Base-by-base conservation (phyloP, 2,329 filamentous ascomycete genomes). In the Fusarium anguioides region DNA sequence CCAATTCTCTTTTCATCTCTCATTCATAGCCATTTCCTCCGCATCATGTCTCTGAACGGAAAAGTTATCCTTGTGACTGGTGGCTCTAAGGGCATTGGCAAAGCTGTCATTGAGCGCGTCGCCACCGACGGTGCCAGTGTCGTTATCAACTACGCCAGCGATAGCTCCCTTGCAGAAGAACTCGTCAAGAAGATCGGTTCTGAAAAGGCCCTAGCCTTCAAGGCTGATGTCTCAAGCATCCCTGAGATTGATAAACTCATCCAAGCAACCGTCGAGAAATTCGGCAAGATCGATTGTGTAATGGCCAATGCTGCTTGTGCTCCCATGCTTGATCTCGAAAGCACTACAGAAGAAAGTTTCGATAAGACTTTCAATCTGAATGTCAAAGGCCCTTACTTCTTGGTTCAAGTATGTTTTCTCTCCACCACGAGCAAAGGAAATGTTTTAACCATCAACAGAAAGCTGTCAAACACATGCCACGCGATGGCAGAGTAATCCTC, bases 231-330 rank as follows among this genome's bases (percentile, higher is more conserved):
- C 1, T 60, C 54, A 3, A 52, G 4, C 1, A 50, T 60, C 0
- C 1, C 44, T 0, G 57, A 52, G 0, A 60, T 60, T 3, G 39
- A 52, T 2, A 60, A 29, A 3, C 57, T 60, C 0, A 11, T 60
- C 0, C 31, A 52, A 9, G 31, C 44, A 1, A 42, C 54, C 0
- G 39, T 60, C 10, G 26, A 52, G 1, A 60, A 35, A 17, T 60
- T 60, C 4, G 57, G 57, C 26, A 59, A 39, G 8, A 60, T 60
- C 12, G 57, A 60, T 4, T 40, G 37, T 0, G 11, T 60, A 2
- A 60, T 60, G 54, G 57, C 57, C 27, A 60, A 60, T 10, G 57
- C 57, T 52, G 57, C 54, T 8, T 37, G 36, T 12, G 37, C 57
- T 0, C 57, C 57, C 1, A 60, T 60, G 54, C 51, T 45, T 8